A percentile compares a stretch with the other conserved stretches of the same genome.
phyloP scores from a whole-genome alignment of 2,329 filamentous ascomycete genomes.

The Aphanocladium album region DNA sequence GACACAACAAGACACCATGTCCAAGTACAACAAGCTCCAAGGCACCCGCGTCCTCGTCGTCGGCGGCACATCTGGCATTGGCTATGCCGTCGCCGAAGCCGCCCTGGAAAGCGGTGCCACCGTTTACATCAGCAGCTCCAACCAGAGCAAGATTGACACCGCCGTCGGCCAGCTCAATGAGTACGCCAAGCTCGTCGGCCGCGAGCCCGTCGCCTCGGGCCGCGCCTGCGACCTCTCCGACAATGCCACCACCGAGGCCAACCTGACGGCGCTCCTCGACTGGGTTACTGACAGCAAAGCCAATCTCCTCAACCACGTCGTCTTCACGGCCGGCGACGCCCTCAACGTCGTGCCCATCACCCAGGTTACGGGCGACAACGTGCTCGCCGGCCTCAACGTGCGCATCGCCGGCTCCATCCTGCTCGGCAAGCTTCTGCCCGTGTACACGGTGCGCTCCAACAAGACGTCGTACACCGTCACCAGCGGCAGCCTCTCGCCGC shows the following conservation, averaged over 20 bases:
- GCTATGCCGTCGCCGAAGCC: conserved; percentile 43
- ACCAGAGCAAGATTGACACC: conserved; percentile 37
- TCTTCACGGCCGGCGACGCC: conserved; percentile 51
- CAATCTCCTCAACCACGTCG: conserved; percentile 49
- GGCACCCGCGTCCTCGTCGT: conserved; percentile 50
- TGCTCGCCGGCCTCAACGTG: conserved; percentile 40
- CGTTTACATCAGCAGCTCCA: conserved; percentile 54
- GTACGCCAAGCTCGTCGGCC: conserved; percentile 27
- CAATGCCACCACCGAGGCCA: conserved; percentile 14
- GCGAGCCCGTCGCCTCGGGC: neutral
- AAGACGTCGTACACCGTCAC: conserved; percentile 52
- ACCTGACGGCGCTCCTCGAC: conserved; percentile 42
- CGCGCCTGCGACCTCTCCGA: conserved; percentile 18
- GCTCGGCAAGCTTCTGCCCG: conserved; percentile 43
- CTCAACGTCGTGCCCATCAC: conserved; percentile 25
- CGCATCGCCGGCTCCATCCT: conserved; percentile 48
- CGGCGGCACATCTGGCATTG: conserved; percentile 60
- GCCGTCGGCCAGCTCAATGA: neutral
- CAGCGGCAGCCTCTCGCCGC: conserved; percentile 45
- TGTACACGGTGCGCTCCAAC: conserved; percentile 36
- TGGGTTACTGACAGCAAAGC: conserved; percentile 36
- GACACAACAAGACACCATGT: neutral
- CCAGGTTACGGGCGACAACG: conserved; percentile 38
- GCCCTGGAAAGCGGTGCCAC: conserved; percentile 45
- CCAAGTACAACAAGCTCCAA: conserved; percentile 31